These are phyloP conservation scores for Aspergillus proliferans DNA, from an alignment of 2,329 filamentous ascomycete species.

Conservation along the genomic window DNA sequence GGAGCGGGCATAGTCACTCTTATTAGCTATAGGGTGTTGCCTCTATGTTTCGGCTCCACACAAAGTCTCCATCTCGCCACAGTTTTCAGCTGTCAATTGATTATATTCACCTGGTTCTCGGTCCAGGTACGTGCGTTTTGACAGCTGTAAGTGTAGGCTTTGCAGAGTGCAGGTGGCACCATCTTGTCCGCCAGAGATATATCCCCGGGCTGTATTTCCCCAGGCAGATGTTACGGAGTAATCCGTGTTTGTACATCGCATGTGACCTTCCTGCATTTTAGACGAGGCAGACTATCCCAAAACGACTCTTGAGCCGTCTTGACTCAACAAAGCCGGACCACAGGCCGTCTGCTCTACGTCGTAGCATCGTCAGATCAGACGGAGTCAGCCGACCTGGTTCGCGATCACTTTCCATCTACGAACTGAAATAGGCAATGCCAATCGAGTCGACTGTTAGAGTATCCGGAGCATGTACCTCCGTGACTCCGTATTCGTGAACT, in stretches of 20 bases:
- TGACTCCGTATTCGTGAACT: too few relatives aligned
- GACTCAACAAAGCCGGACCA: too few relatives aligned
- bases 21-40: not conserved
- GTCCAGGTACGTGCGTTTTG: not conserved
- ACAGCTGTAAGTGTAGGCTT: not conserved
- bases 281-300: too few relatives aligned
- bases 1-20: not conserved
- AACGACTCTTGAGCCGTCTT: too few relatives aligned
- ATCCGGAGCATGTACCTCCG: not conserved
- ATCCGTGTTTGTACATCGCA: too few relatives aligned
- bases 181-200: too few relatives aligned
- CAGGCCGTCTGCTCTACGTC: too few relatives aligned
- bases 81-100: conserved; percentile 13
- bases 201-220: too few relatives aligned
- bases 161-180: not conserved
- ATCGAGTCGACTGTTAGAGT: not conserved
- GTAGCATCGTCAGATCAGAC: too few relatives aligned
- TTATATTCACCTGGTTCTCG: conserved; percentile 2
- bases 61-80: conserved; percentile 8
- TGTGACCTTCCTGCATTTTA: too few relatives aligned
- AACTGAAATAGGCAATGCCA: not conserved
- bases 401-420: not conserved
- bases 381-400: not conserved
- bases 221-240: too few relatives aligned
- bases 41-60: not conserved